A percentile compares a stretch with the other conserved stretches of the same genome.
phyloP scores from a whole-genome alignment of 345 rosid species.

The Eucalyptus viminalis region DNA sequence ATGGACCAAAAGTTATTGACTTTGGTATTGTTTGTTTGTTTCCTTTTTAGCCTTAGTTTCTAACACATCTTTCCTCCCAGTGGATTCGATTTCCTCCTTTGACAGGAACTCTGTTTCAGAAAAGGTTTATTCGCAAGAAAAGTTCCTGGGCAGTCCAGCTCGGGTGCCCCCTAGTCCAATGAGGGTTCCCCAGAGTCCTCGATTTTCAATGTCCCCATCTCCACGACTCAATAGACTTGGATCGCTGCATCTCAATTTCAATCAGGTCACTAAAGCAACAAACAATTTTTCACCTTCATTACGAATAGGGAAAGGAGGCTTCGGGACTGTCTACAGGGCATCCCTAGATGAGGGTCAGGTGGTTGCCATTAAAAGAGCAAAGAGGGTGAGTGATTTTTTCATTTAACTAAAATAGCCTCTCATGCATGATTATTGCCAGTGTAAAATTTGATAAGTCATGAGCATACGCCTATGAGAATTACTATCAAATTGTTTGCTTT shows the following conservation, averaged over 20 bases:
- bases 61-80: conserved; percentile 26
- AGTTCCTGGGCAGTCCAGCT: conserved; percentile 51
- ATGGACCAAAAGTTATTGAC: not conserved
- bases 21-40: not conserved
- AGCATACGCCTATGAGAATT: not conserved
- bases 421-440: not conserved
- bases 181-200: conserved; percentile 77
- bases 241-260: conserved; percentile 52
- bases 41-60: not conserved
- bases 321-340: conserved; percentile 79
- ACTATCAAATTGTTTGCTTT: not conserved
- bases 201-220: conserved; percentile 66
- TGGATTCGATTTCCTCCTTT: conserved; percentile 43
- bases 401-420: not conserved
- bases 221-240: conserved; percentile 62
- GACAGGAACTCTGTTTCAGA: conserved; percentile 43
- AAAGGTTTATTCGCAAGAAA: conserved; percentile 21
- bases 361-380: conserved; percentile 94
- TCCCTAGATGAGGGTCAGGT: conserved; percentile 51
- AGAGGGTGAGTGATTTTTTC: conserved; percentile 38
- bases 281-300: conserved; percentile 41
- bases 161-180: conserved; percentile 60
- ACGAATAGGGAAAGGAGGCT: conserved; percentile 84
- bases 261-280: conserved; percentile 55
- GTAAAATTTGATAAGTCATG: not conserved